These are phyloP conservation scores for Macrolepiota fuliginosa DNA, from an alignment of 768 basidiomycete species.

Conservation along the genomic window DNA sequence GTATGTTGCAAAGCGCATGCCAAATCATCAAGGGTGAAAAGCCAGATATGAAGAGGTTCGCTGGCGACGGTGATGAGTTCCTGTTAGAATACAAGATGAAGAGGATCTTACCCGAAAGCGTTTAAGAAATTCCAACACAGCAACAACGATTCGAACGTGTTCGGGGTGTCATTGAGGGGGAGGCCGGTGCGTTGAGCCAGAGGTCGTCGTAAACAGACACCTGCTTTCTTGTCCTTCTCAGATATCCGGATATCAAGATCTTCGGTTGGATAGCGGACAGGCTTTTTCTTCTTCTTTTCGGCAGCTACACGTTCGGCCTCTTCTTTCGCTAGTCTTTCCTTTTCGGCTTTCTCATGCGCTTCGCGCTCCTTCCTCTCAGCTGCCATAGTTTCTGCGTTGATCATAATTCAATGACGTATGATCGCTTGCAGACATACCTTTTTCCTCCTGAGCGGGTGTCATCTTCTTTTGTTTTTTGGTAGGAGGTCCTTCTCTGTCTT, in stretches of 20 bases:
- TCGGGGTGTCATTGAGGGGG: slow-evolving; percentile 65
- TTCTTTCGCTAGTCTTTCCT: slow-evolving; percentile 60
- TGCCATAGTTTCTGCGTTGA: slow-evolving; percentile 24
- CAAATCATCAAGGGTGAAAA: slow-evolving; percentile 91
- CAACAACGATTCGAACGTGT: slow-evolving; percentile 79
- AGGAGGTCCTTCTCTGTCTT: slow-evolving; percentile 82
- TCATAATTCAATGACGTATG: slow-evolving; percentile 11
- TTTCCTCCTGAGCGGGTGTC: slow-evolving; percentile 72
- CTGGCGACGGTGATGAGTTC: slow-evolving; percentile 36
- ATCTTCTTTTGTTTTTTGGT: slow-evolving; percentile 80
- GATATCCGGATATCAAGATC: slow-evolving; percentile 80
- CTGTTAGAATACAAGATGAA: slow-evolving; percentile 8
- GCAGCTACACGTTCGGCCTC: slow-evolving; percentile 70
- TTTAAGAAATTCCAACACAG: slow-evolving; percentile 95
- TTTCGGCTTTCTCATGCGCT: slow-evolving; percentile 66
- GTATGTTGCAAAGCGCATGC: slow-evolving; percentile 84
- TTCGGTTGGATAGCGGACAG: slow-evolving; percentile 90
- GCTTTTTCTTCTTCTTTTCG: slow-evolving; percentile 87
- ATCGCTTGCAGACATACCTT: slow-evolving; percentile 41
- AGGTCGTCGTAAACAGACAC: slow-evolving; percentile 67
- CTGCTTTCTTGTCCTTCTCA: slow-evolving; percentile 82
- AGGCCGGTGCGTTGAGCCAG: slow-evolving; percentile 56
- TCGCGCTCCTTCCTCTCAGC: slow-evolving; percentile 71
- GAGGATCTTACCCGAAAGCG: slow-evolving; percentile 76
- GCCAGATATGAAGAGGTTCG: slow-evolving; percentile 82